Evolutionary conservation across 257 asterid species (phyloP).

Genomic region (Sherardia arvensis): DNA sequence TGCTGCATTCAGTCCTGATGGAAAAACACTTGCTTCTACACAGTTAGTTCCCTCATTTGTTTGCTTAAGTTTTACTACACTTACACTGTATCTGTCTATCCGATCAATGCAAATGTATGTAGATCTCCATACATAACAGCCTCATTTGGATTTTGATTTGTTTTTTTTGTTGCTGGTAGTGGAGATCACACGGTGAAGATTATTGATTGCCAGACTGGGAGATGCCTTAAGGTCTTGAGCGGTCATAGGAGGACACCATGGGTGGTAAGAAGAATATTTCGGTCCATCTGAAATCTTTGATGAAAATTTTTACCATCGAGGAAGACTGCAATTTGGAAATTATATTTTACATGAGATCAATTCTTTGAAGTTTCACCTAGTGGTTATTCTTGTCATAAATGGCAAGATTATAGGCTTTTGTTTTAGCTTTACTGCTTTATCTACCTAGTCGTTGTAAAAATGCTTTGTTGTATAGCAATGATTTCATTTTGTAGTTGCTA

Average conservation of each 20-base stretch:
- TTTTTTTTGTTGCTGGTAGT: constrained; percentile 35
- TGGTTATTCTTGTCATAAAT: background rate
- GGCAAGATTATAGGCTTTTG: background rate
- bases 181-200: constrained; percentile 98
- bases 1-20: constrained; percentile 96
- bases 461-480: background rate
- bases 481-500: background rate
- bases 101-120: background rate
- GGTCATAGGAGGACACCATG: constrained; percentile 99
- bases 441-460: background rate
- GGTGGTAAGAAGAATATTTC: constrained; percentile 74
- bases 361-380: background rate
- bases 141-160: background rate
- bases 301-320: background rate
- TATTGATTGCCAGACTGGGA: constrained; percentile 82
- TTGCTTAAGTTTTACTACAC: background rate
- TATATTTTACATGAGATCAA: background rate
- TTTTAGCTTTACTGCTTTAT: background rate
- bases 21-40: constrained; percentile 89
- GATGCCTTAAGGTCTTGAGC: constrained; percentile 85
- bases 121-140: background rate
- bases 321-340: background rate
- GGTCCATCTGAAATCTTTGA: constrained; percentile 2
- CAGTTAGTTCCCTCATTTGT: constrained; percentile 39
- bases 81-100: too few relatives aligned